Base-by-base conservation (phyloP, 371 early-diverging fungal species). In the Mucor mucedo region DNA sequence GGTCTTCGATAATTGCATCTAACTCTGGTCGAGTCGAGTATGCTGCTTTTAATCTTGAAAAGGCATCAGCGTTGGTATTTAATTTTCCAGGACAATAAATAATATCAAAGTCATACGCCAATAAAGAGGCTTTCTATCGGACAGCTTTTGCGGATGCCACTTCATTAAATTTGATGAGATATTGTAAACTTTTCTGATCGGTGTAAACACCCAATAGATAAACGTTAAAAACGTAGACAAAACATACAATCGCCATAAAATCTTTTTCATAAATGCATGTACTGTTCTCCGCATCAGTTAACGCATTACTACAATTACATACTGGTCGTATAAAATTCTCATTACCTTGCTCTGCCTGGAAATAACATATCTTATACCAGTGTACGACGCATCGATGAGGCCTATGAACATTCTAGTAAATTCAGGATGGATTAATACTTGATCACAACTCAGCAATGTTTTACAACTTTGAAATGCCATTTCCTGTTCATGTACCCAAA, bases 51-150 rank as follows among this genome's bases (percentile, higher is more conserved):
- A 45, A 14, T 16, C 45, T 5, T 4, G 45, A 45, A 4, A 45
- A 16, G 4, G 45, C 45, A 45, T 45, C 45, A 6, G 58, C 27
- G 7, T 2, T 2, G 16, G 49, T 60, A 52, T 80, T 75, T 0
- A 47, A 14, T 4, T 47, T 48, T 1, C 73, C 75, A 6, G 65
- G 60, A 10, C 70, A 58, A 44, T 73, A 60, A 4, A 59, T 38
- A 16, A 76, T 63, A 3, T 62, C 65, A 53, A 67, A 73, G 14
- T 73, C 55, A 35, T 66, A 77, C 10, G 64, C 61, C 32, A 63
- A 4, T 9, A 77, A 52, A 4, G 64, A 39, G 8, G 66, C 57
- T 14, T 65, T 42, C 77, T 77, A 80, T 10, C 75, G 30, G 1
- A 48, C 49, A 30, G 49, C 21, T 38, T 42, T 58, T 5, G 58